Evolutionary conservation across 805 yeast genomes (phyloP).

Genomic region (Wickerhamomyces queroliae): DNA sequence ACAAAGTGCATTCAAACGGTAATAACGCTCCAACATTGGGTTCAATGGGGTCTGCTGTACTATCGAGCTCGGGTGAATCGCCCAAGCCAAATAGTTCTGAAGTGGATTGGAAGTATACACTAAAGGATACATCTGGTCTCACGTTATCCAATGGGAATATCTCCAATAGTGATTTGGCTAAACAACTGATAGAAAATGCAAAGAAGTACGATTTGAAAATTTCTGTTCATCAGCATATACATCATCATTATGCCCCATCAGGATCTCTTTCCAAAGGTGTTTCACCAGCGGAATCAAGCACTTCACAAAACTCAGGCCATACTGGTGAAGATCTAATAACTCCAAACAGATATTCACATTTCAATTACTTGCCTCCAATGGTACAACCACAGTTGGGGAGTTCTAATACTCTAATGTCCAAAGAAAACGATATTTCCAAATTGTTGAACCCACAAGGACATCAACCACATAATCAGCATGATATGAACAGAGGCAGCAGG

Average conservation of each 20-base stretch:
- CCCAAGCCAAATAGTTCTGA: constrained; percentile 23
- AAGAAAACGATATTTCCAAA: constrained; percentile 38
- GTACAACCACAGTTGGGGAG: constrained; percentile 67
- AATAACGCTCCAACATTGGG: neutral
- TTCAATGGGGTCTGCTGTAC: neutral
- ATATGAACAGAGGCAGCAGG: neutral
- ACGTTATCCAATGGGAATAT: constrained; percentile 48
- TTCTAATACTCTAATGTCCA: constrained; percentile 36
- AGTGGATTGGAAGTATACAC: constrained; percentile 60
- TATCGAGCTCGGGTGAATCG: constrained; percentile 3
- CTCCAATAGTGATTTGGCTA: constrained; percentile 46
- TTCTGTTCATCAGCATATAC: constrained; percentile 81
- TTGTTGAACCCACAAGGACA: constrained; percentile 32
- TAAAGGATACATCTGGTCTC: constrained; percentile 40
- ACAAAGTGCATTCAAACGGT: neutral
- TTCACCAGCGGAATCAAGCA: constrained; percentile 19
- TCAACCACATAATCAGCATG: neutral
- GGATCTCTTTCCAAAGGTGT: constrained; percentile 28
- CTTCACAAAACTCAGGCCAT: constrained; percentile 15
- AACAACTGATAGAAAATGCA: constrained; percentile 54
- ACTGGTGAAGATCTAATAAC: constrained; percentile 27
- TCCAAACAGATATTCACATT: constrained; percentile 58
- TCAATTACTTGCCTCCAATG: constrained; percentile 69
- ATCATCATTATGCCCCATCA: constrained; percentile 56
- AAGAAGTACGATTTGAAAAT: constrained; percentile 49